These are phyloP conservation scores for Fusarium sacchari DNA, from an alignment of 2,329 filamentous ascomycete species.

Conservation along the genomic window DNA sequence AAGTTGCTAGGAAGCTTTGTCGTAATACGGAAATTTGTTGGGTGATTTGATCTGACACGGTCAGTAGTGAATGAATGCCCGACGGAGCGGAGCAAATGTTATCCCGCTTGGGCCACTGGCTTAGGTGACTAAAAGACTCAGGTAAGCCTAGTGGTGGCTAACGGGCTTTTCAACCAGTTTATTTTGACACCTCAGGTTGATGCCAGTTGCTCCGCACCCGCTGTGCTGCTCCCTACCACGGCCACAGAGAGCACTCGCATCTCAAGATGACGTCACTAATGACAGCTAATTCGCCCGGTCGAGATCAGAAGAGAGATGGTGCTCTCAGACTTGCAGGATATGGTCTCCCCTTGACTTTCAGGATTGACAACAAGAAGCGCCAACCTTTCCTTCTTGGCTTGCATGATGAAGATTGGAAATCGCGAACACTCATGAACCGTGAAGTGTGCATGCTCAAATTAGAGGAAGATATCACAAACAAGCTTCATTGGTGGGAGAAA, in stretches of 20 bases:
- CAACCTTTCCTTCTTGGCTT: neutral
- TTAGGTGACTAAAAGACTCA: neutral
- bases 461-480: constrained; percentile 51
- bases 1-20: neutral
- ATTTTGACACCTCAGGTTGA: neutral
- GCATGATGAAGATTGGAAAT: neutral
- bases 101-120: neutral
- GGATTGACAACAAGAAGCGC: neutral
- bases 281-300: neutral
- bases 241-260: neutral
- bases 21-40: neutral
- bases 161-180: fast-evolving
- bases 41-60: neutral
- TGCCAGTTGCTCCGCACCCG: neutral
- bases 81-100: neutral
- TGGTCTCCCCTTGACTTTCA: neutral
- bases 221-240: neutral
- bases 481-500: constrained; percentile 49
- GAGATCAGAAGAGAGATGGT: neutral
- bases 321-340: neutral
- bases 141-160: neutral
- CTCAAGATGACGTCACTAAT: neutral
- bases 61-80: neutral
- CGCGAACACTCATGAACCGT: constrained; percentile 31
- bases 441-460: constrained; percentile 50